Conservation (phyloP, 2,329 filamentous ascomycete species). For the Alternaria dauci region DNA sequence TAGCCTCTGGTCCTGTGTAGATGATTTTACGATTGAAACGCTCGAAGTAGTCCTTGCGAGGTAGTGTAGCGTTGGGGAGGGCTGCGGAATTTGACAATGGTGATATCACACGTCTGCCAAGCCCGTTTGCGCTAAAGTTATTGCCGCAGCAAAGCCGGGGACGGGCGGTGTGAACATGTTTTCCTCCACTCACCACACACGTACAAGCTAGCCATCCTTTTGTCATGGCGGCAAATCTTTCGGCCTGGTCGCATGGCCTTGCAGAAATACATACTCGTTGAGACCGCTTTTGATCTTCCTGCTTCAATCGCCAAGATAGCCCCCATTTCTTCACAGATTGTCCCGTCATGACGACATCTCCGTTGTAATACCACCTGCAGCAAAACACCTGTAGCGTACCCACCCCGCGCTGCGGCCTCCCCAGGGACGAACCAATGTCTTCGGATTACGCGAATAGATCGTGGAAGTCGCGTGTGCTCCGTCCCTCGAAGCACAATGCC, state of each 20-base stretch:
- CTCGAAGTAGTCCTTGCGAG: no score
- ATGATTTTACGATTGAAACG: no score
- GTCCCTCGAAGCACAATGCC: slow-evolving; percentile 8
- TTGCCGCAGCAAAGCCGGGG: slow-evolving; percentile 1
- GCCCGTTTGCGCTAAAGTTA: background rate
- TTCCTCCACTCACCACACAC: background rate
- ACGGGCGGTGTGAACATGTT: background rate
- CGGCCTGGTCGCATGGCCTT: background rate
- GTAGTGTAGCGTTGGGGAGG: no score
- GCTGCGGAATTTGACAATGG: no score
- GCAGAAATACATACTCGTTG: background rate
- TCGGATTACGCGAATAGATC: slow-evolving; percentile 22
- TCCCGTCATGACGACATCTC: slow-evolving; percentile 18
- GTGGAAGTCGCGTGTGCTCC: slow-evolving; percentile 28
- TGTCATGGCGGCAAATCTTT: background rate
- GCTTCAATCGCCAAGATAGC: background rate
- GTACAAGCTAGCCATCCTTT: slow-evolving; percentile 1
- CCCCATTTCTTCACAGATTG: background rate
- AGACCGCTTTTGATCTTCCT: background rate
- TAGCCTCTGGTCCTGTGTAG: no score
- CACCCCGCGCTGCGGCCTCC: slow-evolving; percentile 27
- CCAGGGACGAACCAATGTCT: slow-evolving; percentile 27
- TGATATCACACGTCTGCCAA: background rate
- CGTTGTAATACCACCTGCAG: slow-evolving; percentile 26
- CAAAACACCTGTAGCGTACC: slow-evolving; percentile 31